These are phyloP conservation scores for Cyclocybe aegerita DNA, from an alignment of 768 basidiomycete genomes.

Conservation along the genomic window DNA sequence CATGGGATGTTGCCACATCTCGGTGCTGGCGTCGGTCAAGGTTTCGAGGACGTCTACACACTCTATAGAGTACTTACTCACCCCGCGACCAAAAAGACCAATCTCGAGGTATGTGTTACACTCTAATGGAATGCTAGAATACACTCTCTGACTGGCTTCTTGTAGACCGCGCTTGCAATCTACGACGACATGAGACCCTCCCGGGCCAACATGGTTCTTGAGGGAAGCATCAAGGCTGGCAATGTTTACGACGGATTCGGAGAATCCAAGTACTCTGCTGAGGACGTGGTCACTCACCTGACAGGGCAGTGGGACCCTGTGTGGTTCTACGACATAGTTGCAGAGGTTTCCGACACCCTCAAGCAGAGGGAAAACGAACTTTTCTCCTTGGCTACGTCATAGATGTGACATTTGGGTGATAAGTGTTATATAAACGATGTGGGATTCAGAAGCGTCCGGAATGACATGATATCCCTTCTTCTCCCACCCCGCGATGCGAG, in stretches of 20 bases:
- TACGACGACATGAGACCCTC: slow-evolving; percentile 46
- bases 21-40: slow-evolving; percentile 59
- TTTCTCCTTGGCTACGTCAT: slow-evolving; percentile 8
- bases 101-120: slow-evolving; percentile 36
- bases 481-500: too few relatives aligned
- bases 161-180: slow-evolving; percentile 43
- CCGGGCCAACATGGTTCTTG: slow-evolving; percentile 49
- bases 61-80: slow-evolving; percentile 46
- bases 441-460: too few relatives aligned
- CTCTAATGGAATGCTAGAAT: not conserved
- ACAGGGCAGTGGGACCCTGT: slow-evolving; percentile 44
- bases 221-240: slow-evolving; percentile 39
- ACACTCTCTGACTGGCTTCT: not conserved
- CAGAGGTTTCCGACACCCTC: slow-evolving; percentile 36
- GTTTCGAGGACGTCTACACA: slow-evolving; percentile 53
- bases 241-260: slow-evolving; percentile 43
- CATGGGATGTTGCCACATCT: slow-evolving; percentile 62
- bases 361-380: slow-evolving; percentile 11
- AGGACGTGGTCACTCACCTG: slow-evolving; percentile 33
- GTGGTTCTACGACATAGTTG: slow-evolving; percentile 46
- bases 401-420: not conserved
- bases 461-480: too few relatives aligned
- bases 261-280: slow-evolving; percentile 24
- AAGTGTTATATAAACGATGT: too few relatives aligned
- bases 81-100: slow-evolving; percentile 34